Percentiles rank a stretch among this genome's conserved stretches.
phyloP scores from a whole-genome alignment of 306 rosid genomes.

The Mimosa pudica region DNA sequence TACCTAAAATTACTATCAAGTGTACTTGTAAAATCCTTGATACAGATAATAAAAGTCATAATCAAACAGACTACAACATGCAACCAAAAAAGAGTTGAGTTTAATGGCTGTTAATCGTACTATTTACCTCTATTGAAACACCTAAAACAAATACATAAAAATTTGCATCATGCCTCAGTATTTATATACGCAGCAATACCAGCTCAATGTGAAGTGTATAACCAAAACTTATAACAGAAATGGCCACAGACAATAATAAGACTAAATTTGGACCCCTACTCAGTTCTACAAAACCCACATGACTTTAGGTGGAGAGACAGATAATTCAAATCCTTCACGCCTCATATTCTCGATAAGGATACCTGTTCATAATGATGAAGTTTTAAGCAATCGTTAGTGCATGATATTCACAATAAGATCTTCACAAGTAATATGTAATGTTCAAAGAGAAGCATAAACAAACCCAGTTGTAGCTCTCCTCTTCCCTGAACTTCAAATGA shows the following conservation, averaged over 20 bases:
- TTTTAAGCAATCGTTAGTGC: slow-evolving; percentile 29
- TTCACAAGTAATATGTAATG: slow-evolving; percentile 29
- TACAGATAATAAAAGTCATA: not conserved
- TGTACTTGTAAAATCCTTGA: not conserved
- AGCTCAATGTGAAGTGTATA: slow-evolving; percentile 12
- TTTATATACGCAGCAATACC: slow-evolving; percentile 23
- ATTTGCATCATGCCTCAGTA: slow-evolving; percentile 21
- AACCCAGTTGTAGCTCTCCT: slow-evolving; percentile 98
- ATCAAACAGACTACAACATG: not conserved
- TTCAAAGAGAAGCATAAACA: slow-evolving; percentile 41
- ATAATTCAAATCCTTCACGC: slow-evolving; percentile 95
- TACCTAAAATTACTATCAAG: not conserved
- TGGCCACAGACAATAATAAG: slow-evolving; percentile 24
- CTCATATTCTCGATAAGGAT: slow-evolving; percentile 97
- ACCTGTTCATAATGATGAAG: slow-evolving; percentile 57
- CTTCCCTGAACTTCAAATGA: slow-evolving; percentile 98
- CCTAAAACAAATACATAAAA: slow-evolving; percentile 28
- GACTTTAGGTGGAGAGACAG: slow-evolving; percentile 97
- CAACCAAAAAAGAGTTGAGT: slow-evolving; percentile 12
- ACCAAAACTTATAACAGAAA: slow-evolving; percentile 24
- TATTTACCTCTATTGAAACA: slow-evolving; percentile 20
- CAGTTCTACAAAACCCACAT: slow-evolving; percentile 67
- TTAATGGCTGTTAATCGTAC: slow-evolving; percentile 25
- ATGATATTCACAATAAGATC: not conserved
- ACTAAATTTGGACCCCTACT: slow-evolving; percentile 15